Conservation (phyloP, 768 basidiomycete genomes). For the Collybia sp. region DNA sequence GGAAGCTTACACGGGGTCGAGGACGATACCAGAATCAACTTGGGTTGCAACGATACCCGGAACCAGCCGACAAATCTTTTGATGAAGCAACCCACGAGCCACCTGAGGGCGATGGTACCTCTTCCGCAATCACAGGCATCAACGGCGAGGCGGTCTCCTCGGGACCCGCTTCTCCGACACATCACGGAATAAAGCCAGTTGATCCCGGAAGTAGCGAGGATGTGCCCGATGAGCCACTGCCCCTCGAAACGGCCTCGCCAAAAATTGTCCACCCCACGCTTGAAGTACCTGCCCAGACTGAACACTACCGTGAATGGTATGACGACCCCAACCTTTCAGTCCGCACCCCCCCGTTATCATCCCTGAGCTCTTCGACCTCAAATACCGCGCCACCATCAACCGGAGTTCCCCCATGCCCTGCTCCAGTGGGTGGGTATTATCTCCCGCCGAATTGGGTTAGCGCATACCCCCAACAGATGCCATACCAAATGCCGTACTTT, state of each 20-base stretch:
- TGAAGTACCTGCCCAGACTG: slow-evolving; percentile 15
- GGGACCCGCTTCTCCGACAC: not conserved
- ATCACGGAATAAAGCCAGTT: not conserved
- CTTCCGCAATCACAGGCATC: too few relatives aligned
- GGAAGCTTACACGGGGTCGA: slow-evolving; percentile 41
- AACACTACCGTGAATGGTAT: slow-evolving; percentile 41
- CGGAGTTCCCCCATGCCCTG: slow-evolving; percentile 25
- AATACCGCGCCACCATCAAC: slow-evolving; percentile 11
- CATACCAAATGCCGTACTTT: slow-evolving; percentile 49
- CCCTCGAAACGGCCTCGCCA: slow-evolving; percentile 13
- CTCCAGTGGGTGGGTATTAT: slow-evolving; percentile 41
- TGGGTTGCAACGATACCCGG: slow-evolving; percentile 21
- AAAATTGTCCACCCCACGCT: slow-evolving; percentile 8
- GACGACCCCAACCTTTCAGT: slow-evolving; percentile 32
- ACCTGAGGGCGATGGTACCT: slow-evolving; percentile 2
- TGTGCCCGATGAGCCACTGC: slow-evolving; percentile 4
- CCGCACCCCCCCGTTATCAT: slow-evolving; percentile 31
- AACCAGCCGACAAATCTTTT: slow-evolving; percentile 9
- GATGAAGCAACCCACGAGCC: slow-evolving; percentile 5
- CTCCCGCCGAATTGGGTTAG: slow-evolving; percentile 46
- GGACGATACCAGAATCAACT: slow-evolving; percentile 30
- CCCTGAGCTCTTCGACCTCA: slow-evolving; percentile 24
- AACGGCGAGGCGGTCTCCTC: not conserved
- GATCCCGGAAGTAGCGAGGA: not conserved
- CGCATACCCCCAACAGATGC: slow-evolving; percentile 43